A percentile compares a stretch with the other conserved stretches of the same genome.
Conservation (phyloP, 108 stramenopile genomes). For the Nitzschia putrida region DNA sequence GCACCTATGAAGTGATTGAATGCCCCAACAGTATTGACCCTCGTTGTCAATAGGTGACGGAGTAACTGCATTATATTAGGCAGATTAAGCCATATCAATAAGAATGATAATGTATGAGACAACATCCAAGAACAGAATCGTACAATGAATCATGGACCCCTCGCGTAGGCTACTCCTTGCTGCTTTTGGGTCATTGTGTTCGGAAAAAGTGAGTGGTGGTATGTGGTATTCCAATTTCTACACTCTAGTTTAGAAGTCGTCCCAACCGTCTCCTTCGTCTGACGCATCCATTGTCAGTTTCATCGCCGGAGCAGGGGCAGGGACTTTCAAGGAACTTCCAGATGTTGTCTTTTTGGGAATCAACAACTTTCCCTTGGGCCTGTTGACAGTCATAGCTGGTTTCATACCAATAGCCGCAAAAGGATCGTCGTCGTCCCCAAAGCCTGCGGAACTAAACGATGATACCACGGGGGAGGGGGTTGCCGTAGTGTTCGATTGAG, state of each 20-base stretch:
- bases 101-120: too few relatives aligned
- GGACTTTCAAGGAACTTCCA: conserved; percentile 17
- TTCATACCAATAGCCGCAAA: conserved; percentile 67
- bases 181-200: too few relatives aligned
- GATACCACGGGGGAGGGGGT: not conserved
- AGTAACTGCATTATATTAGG: too few relatives aligned
- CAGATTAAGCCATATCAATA: too few relatives aligned
- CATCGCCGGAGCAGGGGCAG: conserved; percentile 30
- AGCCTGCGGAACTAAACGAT: not conserved
- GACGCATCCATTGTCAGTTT: conserved; percentile 39
- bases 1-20: too few relatives aligned
- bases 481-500: not conserved
- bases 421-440: conserved; percentile 48
- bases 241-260: conserved; percentile 68
- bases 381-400: conserved; percentile 12
- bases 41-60: too few relatives aligned
- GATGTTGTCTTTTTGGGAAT: conserved; percentile 39
- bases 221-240: too few relatives aligned
- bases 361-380: conserved; percentile 24
- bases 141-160: too few relatives aligned
- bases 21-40: too few relatives aligned
- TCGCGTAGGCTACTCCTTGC: too few relatives aligned
- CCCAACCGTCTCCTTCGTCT: conserved; percentile 79
- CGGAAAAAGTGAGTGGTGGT: too few relatives aligned
- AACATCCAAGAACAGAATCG: too few relatives aligned